Conservation (phyloP, 306 rosid species). For the Rubus parviflorus region DNA sequence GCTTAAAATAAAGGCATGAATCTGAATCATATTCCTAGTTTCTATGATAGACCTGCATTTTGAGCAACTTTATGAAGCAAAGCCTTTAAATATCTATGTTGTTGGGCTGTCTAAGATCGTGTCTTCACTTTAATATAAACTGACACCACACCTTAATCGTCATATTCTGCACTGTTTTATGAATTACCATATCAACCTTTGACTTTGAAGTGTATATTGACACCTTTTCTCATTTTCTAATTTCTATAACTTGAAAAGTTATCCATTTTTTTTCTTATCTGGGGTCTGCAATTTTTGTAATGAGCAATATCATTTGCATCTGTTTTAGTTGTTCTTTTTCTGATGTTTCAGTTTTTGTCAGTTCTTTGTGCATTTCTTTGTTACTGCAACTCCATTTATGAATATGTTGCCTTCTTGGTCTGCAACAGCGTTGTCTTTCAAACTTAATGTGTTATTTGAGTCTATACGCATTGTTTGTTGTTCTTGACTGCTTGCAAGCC, state of each 20-base stretch:
- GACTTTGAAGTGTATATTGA: no score
- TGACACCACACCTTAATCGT: background rate
- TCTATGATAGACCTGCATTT: background rate
- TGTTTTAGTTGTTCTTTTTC: background rate
- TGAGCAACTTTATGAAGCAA: conserved; percentile 10
- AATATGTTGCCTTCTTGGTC: background rate
- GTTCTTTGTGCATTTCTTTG: conserved; percentile 1
- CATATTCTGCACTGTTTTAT: background rate
- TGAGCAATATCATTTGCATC: background rate
- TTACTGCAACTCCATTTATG: background rate
- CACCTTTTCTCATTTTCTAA: no score
- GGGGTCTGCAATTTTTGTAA: background rate
- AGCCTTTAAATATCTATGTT: background rate
- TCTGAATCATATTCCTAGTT: conserved; percentile 23
- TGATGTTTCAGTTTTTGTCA: background rate
- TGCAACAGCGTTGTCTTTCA: background rate
- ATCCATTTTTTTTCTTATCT: background rate
- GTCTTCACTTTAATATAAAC: background rate
- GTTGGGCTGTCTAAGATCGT: background rate
- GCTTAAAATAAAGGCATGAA: conserved; percentile 19
- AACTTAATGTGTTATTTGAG: background rate
- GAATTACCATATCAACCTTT: no score
- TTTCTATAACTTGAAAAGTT: no score
- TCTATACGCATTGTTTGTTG: conserved; percentile 43
- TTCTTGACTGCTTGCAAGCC: conserved; percentile 75